A percentile compares a stretch with the other conserved stretches of the same genome.
Conservation (phyloP, 257 asterid species). For the Capsicum rhomboideum region DNA sequence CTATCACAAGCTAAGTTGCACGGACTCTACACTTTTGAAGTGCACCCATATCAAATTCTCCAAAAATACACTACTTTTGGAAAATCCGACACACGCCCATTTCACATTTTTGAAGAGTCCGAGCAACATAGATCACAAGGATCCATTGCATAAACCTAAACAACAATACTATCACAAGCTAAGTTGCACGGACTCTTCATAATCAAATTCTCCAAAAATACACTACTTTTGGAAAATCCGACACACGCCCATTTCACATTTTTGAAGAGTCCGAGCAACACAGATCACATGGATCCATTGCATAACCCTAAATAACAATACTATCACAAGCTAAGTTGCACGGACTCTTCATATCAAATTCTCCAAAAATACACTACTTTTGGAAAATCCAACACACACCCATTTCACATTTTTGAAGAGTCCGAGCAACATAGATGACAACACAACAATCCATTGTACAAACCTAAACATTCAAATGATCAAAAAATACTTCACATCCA, state of each 20-base stretch:
- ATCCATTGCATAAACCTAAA: too few relatives aligned
- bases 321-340: background rate
- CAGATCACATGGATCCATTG: too few relatives aligned
- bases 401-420: background rate
- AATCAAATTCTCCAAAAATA: background rate
- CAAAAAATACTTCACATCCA: background rate
- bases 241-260: background rate
- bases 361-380: background rate
- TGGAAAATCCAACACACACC: background rate
- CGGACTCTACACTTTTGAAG: background rate
- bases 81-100: background rate
- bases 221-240: background rate
- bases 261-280: background rate
- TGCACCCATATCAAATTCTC: background rate
- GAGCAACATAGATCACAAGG: too few relatives aligned
- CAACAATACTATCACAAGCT: background rate
- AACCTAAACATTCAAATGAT: background rate
- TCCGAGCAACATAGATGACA: background rate
- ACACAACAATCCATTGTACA: too few relatives aligned
- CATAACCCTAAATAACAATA: background rate
- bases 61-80: background rate
- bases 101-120: background rate
- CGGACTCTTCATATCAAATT: background rate
- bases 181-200: background rate
- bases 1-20: background rate